These are phyloP conservation scores for Excoecaria agallocha DNA, from an alignment of 345 rosid species.

Conservation along the genomic window DNA sequence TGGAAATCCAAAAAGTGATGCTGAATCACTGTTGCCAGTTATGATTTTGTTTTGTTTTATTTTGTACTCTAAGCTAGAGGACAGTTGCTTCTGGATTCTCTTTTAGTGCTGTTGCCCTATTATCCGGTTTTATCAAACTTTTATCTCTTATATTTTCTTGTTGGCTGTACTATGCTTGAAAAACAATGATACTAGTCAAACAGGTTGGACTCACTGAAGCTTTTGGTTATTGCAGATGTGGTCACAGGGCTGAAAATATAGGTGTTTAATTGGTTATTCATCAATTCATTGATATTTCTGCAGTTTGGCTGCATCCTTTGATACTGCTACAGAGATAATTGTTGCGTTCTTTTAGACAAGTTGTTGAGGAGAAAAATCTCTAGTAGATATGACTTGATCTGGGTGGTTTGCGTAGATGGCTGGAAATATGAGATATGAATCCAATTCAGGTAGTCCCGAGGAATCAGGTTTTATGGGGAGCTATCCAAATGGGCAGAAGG, in stretches of 20 bases:
- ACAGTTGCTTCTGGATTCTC: too few species aligned
- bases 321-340: slow-evolving; percentile 4
- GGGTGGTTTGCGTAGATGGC: slow-evolving; percentile 33
- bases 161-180: background rate
- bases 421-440: slow-evolving; percentile 46
- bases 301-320: background rate
- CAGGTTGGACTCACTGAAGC: slow-evolving; percentile 13
- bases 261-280: background rate
- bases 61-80: too few species aligned
- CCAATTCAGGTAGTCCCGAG: slow-evolving; percentile 38
- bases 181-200: too few species aligned
- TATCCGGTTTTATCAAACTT: too few species aligned
- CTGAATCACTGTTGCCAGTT: too few species aligned
- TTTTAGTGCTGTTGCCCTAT: too few species aligned
- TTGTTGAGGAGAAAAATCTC: background rate
- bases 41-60: too few species aligned
- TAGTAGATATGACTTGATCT: slow-evolving; percentile 16
- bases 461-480: slow-evolving; percentile 40
- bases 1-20: too few species aligned
- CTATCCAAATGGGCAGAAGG: slow-evolving; percentile 46
- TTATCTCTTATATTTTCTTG: background rate
- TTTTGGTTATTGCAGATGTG: slow-evolving; percentile 10
- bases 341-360: slow-evolving; percentile 12
- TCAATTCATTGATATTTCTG: slow-evolving; percentile 3
- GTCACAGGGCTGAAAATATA: slow-evolving; percentile 4